Base-by-base conservation (phyloP, 1,139 yeast genomes). In the Debaryomyces coudertii region DNA sequence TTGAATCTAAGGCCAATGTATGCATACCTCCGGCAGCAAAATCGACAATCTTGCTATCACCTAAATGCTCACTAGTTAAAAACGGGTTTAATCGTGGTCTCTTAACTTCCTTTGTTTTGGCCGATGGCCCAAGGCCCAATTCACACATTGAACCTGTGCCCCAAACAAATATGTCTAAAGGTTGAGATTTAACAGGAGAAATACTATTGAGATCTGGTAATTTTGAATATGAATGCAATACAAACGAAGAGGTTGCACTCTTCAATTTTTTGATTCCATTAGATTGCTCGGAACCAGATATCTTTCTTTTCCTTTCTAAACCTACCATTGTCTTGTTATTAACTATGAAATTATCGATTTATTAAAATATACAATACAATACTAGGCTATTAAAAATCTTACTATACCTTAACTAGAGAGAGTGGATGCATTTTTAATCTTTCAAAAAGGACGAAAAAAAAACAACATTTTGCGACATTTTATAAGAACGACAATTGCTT, bases 91-190 rank as follows among this genome's bases (percentile, higher is more conserved):
- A 72, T 55, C 99, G 80, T 11, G 99, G 99, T 58, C 99, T 82
- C 62, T 92, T 93, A 16, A 93, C 97, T 63, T 92, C 97, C 53
- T 90, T 90, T 33, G 89, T 93, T 52, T 77, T 85, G 2, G 95
- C 88, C 27, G 76, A 79, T 9, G 98, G 97, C 0, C 99, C 99
- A 12, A 93, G 74, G 1, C 99, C 99, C 30, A 93, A 74, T 63
- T 95, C 99, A 72, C 97, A 90, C 92, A 93, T 92, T 1, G 96
- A 85, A 1, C 99, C 99, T 1, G 96, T 81, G 28, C 99, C 99
- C 87, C 96, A 93, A 33, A 89, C 95, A 62, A 87, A 93, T 2
- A 93, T 75, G 58, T 90, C 95, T 45, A 92, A 69, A 14, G 77
- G 77, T 29, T 73, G 68, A 1, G 74, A 55, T 52, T 74, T 77